phyloP scores from a whole-genome alignment of 1,139 yeast species.

The Candida sp. region DNA sequence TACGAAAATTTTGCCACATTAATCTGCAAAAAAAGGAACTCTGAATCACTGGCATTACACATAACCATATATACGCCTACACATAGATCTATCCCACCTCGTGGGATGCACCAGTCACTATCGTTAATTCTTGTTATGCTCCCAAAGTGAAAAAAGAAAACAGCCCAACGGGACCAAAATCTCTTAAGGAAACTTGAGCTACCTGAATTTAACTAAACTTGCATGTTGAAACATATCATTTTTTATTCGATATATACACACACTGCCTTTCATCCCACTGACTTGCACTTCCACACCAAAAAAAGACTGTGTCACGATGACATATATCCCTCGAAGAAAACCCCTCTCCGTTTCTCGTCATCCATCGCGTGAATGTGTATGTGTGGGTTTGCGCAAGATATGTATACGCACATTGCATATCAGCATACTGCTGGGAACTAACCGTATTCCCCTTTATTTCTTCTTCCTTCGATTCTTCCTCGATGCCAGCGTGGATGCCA shows the following conservation, averaged over 20 bases:
- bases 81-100: too few species aligned
- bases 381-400: too few species aligned
- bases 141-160: neutral
- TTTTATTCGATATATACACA: constrained; percentile 1
- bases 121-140: neutral
- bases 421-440: too few species aligned
- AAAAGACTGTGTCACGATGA: too few species aligned
- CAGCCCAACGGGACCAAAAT: neutral
- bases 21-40: neutral
- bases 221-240: constrained; percentile 1
- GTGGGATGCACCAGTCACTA: too few species aligned
- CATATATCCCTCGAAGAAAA: too few species aligned
- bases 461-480: constrained; percentile 23
- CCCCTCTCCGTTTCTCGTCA: too few species aligned
- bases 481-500: constrained; percentile 18
- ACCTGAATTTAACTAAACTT: neutral
- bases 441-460: constrained; percentile 5
- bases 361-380: too few species aligned
- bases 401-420: too few species aligned
- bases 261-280: neutral
- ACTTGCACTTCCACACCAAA: neutral
- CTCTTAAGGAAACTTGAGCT: constrained; percentile 3
- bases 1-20: constrained; percentile 1
- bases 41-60: too few species aligned
- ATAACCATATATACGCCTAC: neutral